Base-by-base conservation (phyloP, 2,329 filamentous ascomycete genomes). In the Trichoderma sp. region DNA sequence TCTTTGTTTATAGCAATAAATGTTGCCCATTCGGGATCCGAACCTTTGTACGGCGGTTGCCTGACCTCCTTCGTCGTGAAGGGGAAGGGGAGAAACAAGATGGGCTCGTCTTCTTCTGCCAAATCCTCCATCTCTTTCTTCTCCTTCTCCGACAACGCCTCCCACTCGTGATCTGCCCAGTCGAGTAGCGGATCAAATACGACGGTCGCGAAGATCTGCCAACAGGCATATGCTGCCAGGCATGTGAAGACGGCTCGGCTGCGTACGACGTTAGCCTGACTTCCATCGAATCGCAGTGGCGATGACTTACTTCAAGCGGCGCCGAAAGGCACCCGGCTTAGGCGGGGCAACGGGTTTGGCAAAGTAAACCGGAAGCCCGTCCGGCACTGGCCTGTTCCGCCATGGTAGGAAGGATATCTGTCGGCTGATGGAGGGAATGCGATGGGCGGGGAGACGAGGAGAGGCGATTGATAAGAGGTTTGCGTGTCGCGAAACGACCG, bases 1-100 rank as follows among this genome's bases (percentile, higher is more conserved):
- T 90, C 82, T 67, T 81, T 81, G 67, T 81, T 85, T n/a, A 90
- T 77, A 63, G 82, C 82, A 17, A 87, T 71, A 68, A 88, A 90
- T 56, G 80, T 78, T 67, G 80, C 77, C 86, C 85, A 90, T 73
- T 90, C 88, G 3, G 87, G 87, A 69, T 89, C 86, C 28, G 77
- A 78, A 59, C 81, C 81, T 66, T 78, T 79, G 72, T 88, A 89
- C 2, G 82, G 83, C 34, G 75, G 72, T 34, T 81, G 79, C 17
- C 79, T 76, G 19, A 86, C 75, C 65, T 78, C 69, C 57, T 79
- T 80, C 0, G 80, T 84, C 2, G 84, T 86, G 50, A 86, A 85
- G 3, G 86, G 86, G 60, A 90, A 83, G 0, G 88, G 85, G 7
- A 90, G 81, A 67, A 90, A 90, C 5, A 81, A 21, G 15, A 82